These are phyloP conservation scores for Pseudocercospora macadamiae DNA, from an alignment of 2,329 filamentous ascomycete genomes.

Conservation along the genomic window DNA sequence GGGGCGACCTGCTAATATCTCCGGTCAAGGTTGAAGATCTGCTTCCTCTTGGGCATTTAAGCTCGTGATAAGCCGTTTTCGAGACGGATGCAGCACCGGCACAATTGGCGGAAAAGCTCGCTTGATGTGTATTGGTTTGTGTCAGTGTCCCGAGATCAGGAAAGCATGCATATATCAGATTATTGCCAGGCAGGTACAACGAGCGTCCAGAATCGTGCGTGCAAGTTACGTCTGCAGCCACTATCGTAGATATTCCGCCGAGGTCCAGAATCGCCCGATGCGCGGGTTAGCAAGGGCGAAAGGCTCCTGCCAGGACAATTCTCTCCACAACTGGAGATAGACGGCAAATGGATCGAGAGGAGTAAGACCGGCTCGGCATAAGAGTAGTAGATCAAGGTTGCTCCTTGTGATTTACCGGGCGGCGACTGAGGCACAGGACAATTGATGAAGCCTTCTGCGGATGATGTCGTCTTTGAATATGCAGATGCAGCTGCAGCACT, in stretches of 20 bases:
- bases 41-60: conserved; percentile 3
- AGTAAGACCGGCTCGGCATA: neutral
- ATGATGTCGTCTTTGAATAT: neutral
- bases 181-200: neutral
- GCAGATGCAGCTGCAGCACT: neutral
- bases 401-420: neutral
- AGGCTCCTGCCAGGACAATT: neutral
- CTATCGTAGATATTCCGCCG: neutral
- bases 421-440: neutral
- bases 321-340: neutral
- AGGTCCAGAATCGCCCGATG: neutral
- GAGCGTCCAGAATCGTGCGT: neutral
- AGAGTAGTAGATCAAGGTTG: neutral
- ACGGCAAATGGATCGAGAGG: conserved; percentile 5
- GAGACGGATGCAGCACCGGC: neutral
- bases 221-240: neutral
- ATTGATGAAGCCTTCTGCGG: neutral
- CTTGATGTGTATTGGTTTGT: neutral
- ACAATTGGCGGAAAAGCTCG: neutral
- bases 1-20: neutral
- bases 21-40: conserved; percentile 13
- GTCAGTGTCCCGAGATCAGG: neutral
- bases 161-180: neutral
- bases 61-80: conserved; percentile 5
- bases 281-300: neutral